Conservation (phyloP, 2,329 filamentous ascomycete species). For the Fusarium duplospermum region DNA sequence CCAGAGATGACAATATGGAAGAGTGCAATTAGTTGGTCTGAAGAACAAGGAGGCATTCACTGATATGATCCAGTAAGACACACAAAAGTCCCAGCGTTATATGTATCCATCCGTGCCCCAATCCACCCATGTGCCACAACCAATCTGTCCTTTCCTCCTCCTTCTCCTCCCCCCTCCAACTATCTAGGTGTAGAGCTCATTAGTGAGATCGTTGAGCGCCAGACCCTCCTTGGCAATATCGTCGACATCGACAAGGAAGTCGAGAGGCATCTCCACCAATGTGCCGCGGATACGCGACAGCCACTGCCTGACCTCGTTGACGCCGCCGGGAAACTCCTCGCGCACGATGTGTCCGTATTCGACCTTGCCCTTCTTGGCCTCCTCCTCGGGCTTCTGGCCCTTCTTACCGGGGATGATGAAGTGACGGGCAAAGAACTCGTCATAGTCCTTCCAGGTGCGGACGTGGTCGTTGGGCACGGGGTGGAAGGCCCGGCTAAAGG, state of each 20-base stretch:
- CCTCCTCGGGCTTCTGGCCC: slow-evolving; percentile 62
- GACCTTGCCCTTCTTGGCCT: slow-evolving; percentile 68
- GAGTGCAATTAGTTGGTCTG: neutral
- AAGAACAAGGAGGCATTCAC: neutral
- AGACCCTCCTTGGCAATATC: slow-evolving; percentile 89
- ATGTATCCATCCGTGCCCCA: neutral
- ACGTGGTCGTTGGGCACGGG: slow-evolving; percentile 77
- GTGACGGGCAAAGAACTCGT: slow-evolving; percentile 74
- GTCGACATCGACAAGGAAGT: slow-evolving; percentile 83
- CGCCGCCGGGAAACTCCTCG: slow-evolving; percentile 80
- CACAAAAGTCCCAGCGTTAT: neutral
- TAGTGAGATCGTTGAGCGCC: slow-evolving; percentile 76
- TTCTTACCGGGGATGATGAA: slow-evolving; percentile 69
- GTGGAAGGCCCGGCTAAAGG: slow-evolving; percentile 86
- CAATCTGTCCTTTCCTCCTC: neutral
- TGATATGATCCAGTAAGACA: neutral
- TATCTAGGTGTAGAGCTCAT: slow-evolving; percentile 74
- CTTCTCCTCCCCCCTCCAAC: slow-evolving; percentile 31
- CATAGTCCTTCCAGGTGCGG: slow-evolving; percentile 78
- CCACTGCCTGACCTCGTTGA: slow-evolving; percentile 77
- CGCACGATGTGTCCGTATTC: slow-evolving; percentile 89
- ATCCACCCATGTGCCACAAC: neutral
- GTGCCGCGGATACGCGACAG: slow-evolving; percentile 75
- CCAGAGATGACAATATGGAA: neutral
- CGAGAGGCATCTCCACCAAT: slow-evolving; percentile 89